phyloP scores from a whole-genome alignment of 2,329 filamentous ascomycete species.

The Sclerotinia trifoliorum region DNA sequence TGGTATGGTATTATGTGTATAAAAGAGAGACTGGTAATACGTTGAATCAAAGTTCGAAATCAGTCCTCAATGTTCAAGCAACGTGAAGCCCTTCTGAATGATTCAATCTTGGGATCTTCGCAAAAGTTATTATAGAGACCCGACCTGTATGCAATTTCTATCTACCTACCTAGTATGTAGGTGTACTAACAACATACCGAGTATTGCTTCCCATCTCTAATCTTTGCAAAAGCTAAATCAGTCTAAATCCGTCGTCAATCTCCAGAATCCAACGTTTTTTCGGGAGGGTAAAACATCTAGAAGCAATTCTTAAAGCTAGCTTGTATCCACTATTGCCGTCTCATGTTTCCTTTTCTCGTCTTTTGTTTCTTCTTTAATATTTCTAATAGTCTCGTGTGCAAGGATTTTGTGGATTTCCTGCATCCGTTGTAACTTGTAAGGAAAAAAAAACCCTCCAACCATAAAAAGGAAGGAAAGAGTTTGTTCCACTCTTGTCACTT shows the following conservation, averaged over 20 bases:
- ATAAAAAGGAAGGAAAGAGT: neutral
- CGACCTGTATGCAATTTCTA: too few species aligned
- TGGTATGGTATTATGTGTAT: too few species aligned
- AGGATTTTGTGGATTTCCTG: conserved; percentile 13
- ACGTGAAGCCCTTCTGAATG: too few species aligned
- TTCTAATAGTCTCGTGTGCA: conserved; percentile 11
- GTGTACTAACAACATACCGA: neutral
- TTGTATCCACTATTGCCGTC: neutral
- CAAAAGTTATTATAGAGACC: too few species aligned
- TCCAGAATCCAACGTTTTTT: neutral
- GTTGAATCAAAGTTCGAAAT: too few species aligned
- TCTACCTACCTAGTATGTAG: too few species aligned
- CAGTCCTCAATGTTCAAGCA: too few species aligned
- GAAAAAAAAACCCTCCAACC: neutral
- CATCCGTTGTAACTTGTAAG: neutral
- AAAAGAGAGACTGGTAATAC: too few species aligned
- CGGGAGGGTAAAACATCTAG: conserved; percentile 7
- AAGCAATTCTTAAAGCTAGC: conserved; percentile 3
- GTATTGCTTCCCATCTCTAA: neutral
- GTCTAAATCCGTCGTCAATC: neutral
- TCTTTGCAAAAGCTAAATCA: too few species aligned
- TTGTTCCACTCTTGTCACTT: neutral
- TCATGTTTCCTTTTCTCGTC: neutral
- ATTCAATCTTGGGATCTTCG: too few species aligned
- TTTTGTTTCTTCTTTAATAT: neutral